A percentile compares a stretch with the other conserved stretches of the same genome.
Conservation (phyloP, 2,329 filamentous ascomycete species). For the Aureobasidium sp. region DNA sequence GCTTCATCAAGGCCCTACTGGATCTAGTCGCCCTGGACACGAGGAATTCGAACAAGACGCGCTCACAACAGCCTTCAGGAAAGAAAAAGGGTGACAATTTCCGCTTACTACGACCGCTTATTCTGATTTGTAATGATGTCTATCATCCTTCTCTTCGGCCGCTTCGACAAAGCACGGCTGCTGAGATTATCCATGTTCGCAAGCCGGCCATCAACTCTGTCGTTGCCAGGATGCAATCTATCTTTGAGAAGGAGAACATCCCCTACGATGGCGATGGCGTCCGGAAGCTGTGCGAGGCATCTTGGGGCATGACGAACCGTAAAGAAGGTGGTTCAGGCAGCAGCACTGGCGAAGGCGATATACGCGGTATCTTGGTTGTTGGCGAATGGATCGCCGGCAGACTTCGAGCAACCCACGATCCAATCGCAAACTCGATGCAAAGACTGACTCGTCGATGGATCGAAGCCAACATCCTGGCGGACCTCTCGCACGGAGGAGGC, state of each 20-base stretch:
- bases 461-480: conserved; percentile 59
- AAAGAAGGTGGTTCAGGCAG: conserved; percentile 47
- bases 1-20: conserved; percentile 90
- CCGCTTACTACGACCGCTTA: conserved; percentile 73
- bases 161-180: conserved; percentile 72
- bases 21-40: conserved; percentile 82
- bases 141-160: conserved; percentile 85
- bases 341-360: conserved; percentile 61
- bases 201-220: conserved; percentile 83
- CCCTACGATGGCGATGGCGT: conserved; percentile 83
- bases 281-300: conserved; percentile 70
- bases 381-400: conserved; percentile 77
- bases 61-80: conserved; percentile 28
- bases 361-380: conserved; percentile 76
- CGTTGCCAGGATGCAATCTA: conserved; percentile 65
- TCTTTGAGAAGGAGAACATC: conserved; percentile 86
- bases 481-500: conserved; percentile 61
- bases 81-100: conserved; percentile 82
- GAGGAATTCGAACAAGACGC: conserved; percentile 51
- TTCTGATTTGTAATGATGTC: conserved; percentile 94
- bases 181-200: conserved; percentile 85
- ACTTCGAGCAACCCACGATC: conserved; percentile 37
- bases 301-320: conserved; percentile 70
- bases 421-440: conserved; percentile 23
- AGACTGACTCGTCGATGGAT: conserved; percentile 67